Evolutionary conservation across 495 filamentous ascomycete species (phyloP).

Genomic region (Pseudoneurospora amorphoporcata): DNA sequence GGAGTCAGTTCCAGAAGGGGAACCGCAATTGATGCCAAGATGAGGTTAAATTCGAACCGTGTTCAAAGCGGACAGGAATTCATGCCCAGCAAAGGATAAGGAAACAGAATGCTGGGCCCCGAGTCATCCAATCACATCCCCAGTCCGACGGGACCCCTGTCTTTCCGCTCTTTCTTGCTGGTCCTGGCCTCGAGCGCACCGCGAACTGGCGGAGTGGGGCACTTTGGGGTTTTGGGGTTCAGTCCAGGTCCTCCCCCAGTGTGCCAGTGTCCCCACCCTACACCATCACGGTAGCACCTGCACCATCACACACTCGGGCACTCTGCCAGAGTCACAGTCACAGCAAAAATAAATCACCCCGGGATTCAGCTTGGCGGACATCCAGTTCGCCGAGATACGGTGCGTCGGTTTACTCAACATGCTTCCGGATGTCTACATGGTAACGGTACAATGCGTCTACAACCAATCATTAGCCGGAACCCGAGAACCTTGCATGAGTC

Average conservation of each 20-base stretch:
- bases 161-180: neutral
- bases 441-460: neutral
- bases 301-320: neutral
- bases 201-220: neutral
- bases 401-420: neutral
- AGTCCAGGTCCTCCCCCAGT: neutral
- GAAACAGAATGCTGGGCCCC: neutral
- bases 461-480: neutral
- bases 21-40: neutral
- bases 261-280: neutral
- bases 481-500: neutral
- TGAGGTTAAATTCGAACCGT: neutral
- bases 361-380: neutral
- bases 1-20: neutral
- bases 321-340: neutral
- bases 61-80: neutral
- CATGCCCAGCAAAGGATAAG: neutral
- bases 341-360: neutral
- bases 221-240: neutral
- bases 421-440: neutral
- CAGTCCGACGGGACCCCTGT: neutral
- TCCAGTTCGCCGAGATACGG: neutral
- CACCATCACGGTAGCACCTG: neutral
- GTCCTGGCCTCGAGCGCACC: neutral
- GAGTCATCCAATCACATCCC: neutral